phyloP scores from a whole-genome alignment of 768 basidiomycete genomes.

The Tephrocybe sp. region DNA sequence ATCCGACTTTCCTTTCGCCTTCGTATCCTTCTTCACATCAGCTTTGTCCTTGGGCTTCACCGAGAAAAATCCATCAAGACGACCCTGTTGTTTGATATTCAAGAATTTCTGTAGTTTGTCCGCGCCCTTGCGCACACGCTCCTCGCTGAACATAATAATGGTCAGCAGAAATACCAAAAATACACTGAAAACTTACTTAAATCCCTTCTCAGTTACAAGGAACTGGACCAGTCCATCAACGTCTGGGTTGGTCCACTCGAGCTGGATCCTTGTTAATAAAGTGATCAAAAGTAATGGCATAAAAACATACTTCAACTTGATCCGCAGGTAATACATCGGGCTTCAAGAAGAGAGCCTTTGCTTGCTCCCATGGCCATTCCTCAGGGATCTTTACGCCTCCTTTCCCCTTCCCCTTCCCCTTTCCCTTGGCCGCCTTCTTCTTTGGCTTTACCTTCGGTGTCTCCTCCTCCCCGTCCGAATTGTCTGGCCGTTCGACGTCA shows the following conservation, averaged over 20 bases:
- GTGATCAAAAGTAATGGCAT: too few relatives aligned
- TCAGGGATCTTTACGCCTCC: slow-evolving; percentile 85
- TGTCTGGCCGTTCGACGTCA: slow-evolving; percentile 42
- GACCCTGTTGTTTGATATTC: slow-evolving; percentile 91
- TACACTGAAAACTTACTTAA: slow-evolving; percentile 60
- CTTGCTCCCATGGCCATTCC: slow-evolving; percentile 97
- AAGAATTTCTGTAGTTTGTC: slow-evolving; percentile 90
- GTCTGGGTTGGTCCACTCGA: slow-evolving; percentile 94
- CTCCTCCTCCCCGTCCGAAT: slow-evolving; percentile 24
- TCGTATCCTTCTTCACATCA: slow-evolving; percentile 29
- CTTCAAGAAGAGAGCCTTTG: slow-evolving; percentile 84
- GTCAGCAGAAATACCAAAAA: slow-evolving; percentile 1
- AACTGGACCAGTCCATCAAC: slow-evolving; percentile 93
- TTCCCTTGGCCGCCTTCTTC: slow-evolving; percentile 42
- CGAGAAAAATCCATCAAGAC: slow-evolving; percentile 94
- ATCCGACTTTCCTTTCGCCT: slow-evolving; percentile 39
- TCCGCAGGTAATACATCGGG: slow-evolving; percentile 89
- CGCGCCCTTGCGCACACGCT: slow-evolving; percentile 92
- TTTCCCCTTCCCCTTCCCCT: slow-evolving; percentile 62
- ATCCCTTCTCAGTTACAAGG: slow-evolving; percentile 92
- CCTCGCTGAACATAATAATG: slow-evolving; percentile 73
- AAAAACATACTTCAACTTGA: slow-evolving; percentile 67
- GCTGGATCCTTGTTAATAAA: slow-evolving; percentile 39
- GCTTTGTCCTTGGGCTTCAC: slow-evolving; percentile 60
- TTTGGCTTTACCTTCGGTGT: slow-evolving; percentile 33